These are phyloP conservation scores for Cucumis cinereus DNA, from an alignment of 306 rosid genomes.

Conservation along the genomic window DNA sequence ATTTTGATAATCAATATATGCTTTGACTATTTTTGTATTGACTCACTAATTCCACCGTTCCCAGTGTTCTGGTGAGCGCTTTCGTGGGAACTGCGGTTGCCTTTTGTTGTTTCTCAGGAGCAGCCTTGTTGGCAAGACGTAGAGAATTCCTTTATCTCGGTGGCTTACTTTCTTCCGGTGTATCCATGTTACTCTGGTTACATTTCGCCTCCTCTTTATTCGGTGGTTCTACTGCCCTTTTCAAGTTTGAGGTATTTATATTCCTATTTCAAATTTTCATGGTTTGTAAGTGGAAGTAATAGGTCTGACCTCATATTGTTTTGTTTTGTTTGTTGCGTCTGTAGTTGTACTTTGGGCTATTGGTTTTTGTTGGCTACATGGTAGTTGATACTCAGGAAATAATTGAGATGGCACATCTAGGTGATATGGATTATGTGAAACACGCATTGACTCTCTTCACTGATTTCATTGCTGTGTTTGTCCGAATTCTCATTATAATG, in stretches of 20 bases:
- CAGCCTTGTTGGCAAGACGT: slow-evolving; percentile 83
- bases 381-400: slow-evolving; percentile 82
- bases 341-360: slow-evolving; percentile 85
- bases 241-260: slow-evolving; percentile 60
- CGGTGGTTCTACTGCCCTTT: slow-evolving; percentile 61
- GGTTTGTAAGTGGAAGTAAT: background rate
- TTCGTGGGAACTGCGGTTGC: slow-evolving; percentile 81
- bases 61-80: slow-evolving; percentile 59
- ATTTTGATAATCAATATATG: background rate
- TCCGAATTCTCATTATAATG: slow-evolving; percentile 59
- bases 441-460: slow-evolving; percentile 76
- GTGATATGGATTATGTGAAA: slow-evolving; percentile 76
- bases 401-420: slow-evolving; percentile 70
- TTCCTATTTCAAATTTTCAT: background rate
- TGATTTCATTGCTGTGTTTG: slow-evolving; percentile 61
- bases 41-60: background rate
- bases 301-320: background rate
- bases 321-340: background rate
- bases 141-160: slow-evolving; percentile 92
- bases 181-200: slow-evolving; percentile 72
- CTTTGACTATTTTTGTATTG: background rate
- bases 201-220: slow-evolving; percentile 68
- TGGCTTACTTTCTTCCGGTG: slow-evolving; percentile 79
- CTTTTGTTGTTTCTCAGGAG: slow-evolving; percentile 75
- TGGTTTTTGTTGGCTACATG: slow-evolving; percentile 67